Evolutionary conservation across 176 grass and related monocot genomes (phyloP), one percentile per base, ranked within the genome.

Genomic region (Hsuehochloa calcarea): DNA sequence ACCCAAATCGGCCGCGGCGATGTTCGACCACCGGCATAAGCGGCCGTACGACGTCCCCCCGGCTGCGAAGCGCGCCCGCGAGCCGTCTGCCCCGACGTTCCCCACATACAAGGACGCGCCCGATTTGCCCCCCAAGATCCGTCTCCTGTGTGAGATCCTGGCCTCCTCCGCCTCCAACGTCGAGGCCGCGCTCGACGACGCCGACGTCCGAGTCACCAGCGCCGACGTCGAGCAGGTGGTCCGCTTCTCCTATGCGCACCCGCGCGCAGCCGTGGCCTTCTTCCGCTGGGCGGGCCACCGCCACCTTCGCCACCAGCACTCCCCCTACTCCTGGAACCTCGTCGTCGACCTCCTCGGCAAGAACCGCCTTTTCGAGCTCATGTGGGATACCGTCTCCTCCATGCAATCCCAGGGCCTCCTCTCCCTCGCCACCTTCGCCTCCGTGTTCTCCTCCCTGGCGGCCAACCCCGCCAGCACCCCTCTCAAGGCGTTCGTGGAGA

Each of bases 311-410:
- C 91, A 93, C 65, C 47, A 65, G 3, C 96, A 92, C 85, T 92
- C 91, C 29, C 87, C 91, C 64, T 98, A 95, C 78, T 84, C 96
- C 16, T 98, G 93, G 93, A 98, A 98, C 86, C 93, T 95, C 44
- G 20, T 98, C 75, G 91, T 92, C 65, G 91, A 95, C 81, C 86
- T 95, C 77, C 96, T 98, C 38, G 96, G 96, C 56, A 95, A 98
- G 76, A 98, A 93, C 15, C 64, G 68, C 9, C 80, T 90, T 16
- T 98, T 95, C 67, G 85, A 90, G 0, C 69, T 76, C 69, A 93
- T 95, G 93, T 95, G 93, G 96, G 77, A 90, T 65, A 63, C 91
- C 20, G 65, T 95, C 70, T 54, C 17, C 50, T 98, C 93, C 81
- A 98, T 98, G 96, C 85, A 52, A 0, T 50, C 86, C 20, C 85